Evolutionary conservation across 2,329 filamentous ascomycete genomes (phyloP).

Genomic region (Aspergillus texensis): DNA sequence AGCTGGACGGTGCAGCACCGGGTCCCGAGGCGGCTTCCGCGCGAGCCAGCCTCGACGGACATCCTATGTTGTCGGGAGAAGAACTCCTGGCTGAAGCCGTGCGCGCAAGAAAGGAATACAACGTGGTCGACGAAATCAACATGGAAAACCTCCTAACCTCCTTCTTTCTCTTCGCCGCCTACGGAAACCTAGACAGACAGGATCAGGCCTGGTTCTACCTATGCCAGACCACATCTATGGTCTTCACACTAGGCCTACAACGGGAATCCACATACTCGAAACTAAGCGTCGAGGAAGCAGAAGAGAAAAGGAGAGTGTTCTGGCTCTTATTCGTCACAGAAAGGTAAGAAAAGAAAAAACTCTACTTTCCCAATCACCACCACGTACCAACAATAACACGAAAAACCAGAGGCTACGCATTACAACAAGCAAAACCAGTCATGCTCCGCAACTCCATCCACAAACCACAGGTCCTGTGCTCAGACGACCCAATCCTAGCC

Average conservation of each 20-base stretch:
- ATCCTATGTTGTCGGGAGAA: constrained; percentile 65
- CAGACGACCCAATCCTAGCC: constrained; percentile 54
- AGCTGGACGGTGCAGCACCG: constrained; percentile 36
- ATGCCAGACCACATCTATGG: constrained; percentile 73
- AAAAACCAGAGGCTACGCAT: constrained; percentile 63
- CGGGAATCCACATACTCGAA: constrained; percentile 55
- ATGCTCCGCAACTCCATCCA: constrained; percentile 69
- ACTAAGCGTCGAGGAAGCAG: constrained; percentile 55
- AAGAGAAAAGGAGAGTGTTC: constrained; percentile 67
- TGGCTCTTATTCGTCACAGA: constrained; percentile 75
- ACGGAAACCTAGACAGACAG: constrained; percentile 72
- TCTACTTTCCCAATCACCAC: not conserved
- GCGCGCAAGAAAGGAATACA: constrained; percentile 43
- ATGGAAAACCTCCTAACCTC: constrained; percentile 62
- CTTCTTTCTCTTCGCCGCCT: constrained; percentile 75
- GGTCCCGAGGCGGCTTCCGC: constrained; percentile 26
- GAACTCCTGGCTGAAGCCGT: constrained; percentile 68
- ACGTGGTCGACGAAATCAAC: constrained; percentile 45
- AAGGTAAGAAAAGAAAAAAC: constrained; percentile 51
- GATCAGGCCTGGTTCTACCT: constrained; percentile 79
- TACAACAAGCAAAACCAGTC: constrained; percentile 70
- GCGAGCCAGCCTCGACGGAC: constrained; percentile 56
- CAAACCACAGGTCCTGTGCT: constrained; percentile 63
- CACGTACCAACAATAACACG: not conserved
- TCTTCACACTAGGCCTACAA: constrained; percentile 46